Evolutionary conservation across 1,284 basidiomycete genomes (phyloP), one percentile per base, ranked within the genome.

Genomic region (Pseudozyma sp.): DNA sequence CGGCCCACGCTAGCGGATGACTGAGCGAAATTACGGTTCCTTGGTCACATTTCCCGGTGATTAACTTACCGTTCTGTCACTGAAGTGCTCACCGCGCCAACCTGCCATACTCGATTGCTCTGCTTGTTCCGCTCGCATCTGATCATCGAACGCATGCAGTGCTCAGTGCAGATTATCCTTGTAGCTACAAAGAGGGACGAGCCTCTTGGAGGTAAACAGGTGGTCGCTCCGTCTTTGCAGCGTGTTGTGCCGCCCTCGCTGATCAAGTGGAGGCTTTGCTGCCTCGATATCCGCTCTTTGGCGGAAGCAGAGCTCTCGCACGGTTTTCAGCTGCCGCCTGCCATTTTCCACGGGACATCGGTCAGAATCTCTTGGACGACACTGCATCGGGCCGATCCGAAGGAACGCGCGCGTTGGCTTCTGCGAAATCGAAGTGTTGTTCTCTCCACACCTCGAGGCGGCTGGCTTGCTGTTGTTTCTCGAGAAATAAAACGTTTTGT

Each of bases 281-380:
- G 53, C 54, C 61, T 48, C 55, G 54, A 53, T 64, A 42, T 64
- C 61, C 61, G 61, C 53, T 10, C 17, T 30, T 35, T n/a, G 16
- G 10, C 33, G 7, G 47, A 7, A 19, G 29, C n/a, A 4, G 39
- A n/a, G 13, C 10, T 47, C 17, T 63, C 54, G 61, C 61, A 63
- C 60, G 61, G 29, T 19, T 63, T 35, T 8, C 42, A 24, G 24
- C 24, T 24, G 24, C 24, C 24, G 24, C 24, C 24, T 24, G 24
- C 24, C 24, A 24, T 24, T 24, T 24, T 24, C 24, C 2, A 24
- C 24, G 24, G 2, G 24, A 4, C 24, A 24, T 24, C 24, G 24
- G 24, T 2, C 24, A 24, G 24, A 24, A 24, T 24, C 24, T 24
- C 24, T 24, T 37, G 35, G 5, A 37, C 2, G 35, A 8, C 35